Conservation (phyloP, 768 basidiomycete genomes). For the Tricholoma bakamatsutake region DNA sequence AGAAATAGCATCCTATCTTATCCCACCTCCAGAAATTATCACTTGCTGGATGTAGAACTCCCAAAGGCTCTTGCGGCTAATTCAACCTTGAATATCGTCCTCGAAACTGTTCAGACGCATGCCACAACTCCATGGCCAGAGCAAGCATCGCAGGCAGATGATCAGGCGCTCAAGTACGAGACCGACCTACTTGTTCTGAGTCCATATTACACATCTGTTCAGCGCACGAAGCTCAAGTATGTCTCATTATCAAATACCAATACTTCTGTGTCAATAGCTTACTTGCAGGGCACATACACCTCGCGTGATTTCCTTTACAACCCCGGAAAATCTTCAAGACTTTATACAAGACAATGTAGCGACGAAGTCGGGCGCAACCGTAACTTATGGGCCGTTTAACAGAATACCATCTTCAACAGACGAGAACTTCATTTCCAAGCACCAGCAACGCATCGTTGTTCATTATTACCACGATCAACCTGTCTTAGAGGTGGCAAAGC, state of each 20-base stretch:
- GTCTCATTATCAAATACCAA: conserved; percentile 17
- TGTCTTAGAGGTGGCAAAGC: conserved; percentile 64
- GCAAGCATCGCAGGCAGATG: conserved; percentile 65
- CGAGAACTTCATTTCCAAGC: conserved; percentile 45
- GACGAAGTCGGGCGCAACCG: conserved; percentile 69
- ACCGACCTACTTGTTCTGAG: conserved; percentile 78
- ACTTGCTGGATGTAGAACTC: conserved; percentile 57
- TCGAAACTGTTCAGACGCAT: conserved; percentile 77
- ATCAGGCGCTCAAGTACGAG: conserved; percentile 74
- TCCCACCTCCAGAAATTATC: conserved; percentile 29
- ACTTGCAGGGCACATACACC: conserved; percentile 59
- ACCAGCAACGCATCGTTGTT: conserved; percentile 63
- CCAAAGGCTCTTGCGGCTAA: conserved; percentile 54
- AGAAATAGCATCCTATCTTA: conserved; percentile 2
- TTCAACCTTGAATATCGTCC: conserved; percentile 65
- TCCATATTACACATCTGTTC: conserved; percentile 74
- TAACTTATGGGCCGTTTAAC: conserved; percentile 88
- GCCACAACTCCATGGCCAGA: conserved; percentile 72
- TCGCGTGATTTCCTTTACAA: conserved; percentile 65
- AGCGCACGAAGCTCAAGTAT: conserved; percentile 84
- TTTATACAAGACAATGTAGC: conserved; percentile 58
- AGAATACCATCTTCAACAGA: conserved; percentile 62
- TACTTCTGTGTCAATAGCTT: not conserved
- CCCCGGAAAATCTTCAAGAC: conserved; percentile 51
- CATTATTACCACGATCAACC: conserved; percentile 86